A percentile compares a stretch with the other conserved stretches of the same genome.
Conservation (phyloP, 306 rosid genomes). For the Prunus padus region DNA sequence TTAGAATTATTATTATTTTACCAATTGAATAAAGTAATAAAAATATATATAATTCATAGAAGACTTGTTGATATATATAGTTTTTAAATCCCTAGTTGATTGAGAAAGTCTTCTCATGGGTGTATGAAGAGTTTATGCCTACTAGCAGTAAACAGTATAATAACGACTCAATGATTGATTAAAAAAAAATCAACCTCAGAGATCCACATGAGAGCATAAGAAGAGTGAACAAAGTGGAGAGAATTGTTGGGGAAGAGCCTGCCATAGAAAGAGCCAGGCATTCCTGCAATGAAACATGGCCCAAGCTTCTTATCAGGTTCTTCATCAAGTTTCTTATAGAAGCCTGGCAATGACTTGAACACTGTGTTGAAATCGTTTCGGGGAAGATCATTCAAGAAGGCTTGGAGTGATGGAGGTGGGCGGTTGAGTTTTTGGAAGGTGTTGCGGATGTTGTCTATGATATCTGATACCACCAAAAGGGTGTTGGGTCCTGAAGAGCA, state of each 20-base stretch:
- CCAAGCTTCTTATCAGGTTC: slow-evolving; percentile 9
- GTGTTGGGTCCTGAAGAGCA: slow-evolving; percentile 42
- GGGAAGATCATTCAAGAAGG: slow-evolving; percentile 46
- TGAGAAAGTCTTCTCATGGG: too few relatives aligned
- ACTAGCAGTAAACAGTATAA: background rate
- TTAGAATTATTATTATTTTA: too few relatives aligned
- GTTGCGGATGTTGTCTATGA: slow-evolving; percentile 6
- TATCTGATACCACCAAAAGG: slow-evolving; percentile 7
- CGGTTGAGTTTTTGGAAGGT: background rate
- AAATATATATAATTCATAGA: too few relatives aligned
- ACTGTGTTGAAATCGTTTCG: slow-evolving; percentile 49
- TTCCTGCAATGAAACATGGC: slow-evolving; percentile 34
- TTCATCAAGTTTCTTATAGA: slow-evolving; percentile 11
- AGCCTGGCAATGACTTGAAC: slow-evolving; percentile 30
- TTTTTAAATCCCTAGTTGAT: too few relatives aligned
- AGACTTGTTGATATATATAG: too few relatives aligned
- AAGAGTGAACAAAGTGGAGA: slow-evolving; percentile 44
- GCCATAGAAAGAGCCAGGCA: slow-evolving; percentile 53
- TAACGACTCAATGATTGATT: background rate
- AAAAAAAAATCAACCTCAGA: slow-evolving; percentile 29
- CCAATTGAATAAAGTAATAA: too few relatives aligned
- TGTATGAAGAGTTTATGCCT: too few relatives aligned
- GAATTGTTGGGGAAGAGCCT: slow-evolving; percentile 45
- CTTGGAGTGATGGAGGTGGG: slow-evolving; percentile 19
- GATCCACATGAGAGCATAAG: slow-evolving; percentile 40